A percentile compares a stretch with the other conserved stretches of the same genome.
Evolutionary conservation across 345 rosid genomes (phyloP).

Genomic region (Dimocarpus longan): DNA sequence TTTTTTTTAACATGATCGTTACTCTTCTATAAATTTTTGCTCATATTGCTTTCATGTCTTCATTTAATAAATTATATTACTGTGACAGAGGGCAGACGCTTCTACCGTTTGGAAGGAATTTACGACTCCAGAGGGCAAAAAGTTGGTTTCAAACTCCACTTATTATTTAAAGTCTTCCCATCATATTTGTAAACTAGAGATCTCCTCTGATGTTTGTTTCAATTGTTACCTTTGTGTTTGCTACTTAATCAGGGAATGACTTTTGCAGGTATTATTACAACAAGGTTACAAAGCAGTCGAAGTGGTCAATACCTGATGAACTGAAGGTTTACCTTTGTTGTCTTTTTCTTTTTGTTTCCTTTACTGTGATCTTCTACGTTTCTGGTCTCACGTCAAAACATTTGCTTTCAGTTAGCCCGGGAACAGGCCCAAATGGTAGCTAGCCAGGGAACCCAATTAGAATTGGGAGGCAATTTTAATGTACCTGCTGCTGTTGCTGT

Average conservation of each 20-base stretch:
- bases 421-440: constrained; percentile 74
- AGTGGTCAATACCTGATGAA: constrained; percentile 97
- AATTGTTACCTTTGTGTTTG: not conserved
- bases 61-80: constrained; percentile 24
- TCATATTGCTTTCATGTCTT: not conserved
- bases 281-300: constrained; percentile 89
- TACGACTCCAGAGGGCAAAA: constrained; percentile 84
- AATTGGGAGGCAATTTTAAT: constrained; percentile 47
- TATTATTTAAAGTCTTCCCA: not conserved
- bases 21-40: not conserved
- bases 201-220: not conserved
- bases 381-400: constrained; percentile 29
- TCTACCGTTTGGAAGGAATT: constrained; percentile 99
- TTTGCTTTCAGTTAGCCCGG: constrained; percentile 78
- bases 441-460: constrained; percentile 46
- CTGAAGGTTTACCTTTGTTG: constrained; percentile 62
- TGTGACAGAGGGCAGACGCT: constrained; percentile 89
- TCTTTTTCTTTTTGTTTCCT: constrained; percentile 18
- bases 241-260: constrained; percentile 6
- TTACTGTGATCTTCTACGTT: constrained; percentile 13
- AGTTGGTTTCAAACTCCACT: constrained; percentile 42
- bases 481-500: constrained; percentile 42
- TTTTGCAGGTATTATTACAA: constrained; percentile 85
- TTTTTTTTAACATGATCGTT: not conserved
- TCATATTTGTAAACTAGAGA: not conserved